Evolutionary conservation across 2,329 filamentous ascomycete species (phyloP), one percentile per base, ranked within the genome.

Genomic region (Zasmidium cellare): DNA sequence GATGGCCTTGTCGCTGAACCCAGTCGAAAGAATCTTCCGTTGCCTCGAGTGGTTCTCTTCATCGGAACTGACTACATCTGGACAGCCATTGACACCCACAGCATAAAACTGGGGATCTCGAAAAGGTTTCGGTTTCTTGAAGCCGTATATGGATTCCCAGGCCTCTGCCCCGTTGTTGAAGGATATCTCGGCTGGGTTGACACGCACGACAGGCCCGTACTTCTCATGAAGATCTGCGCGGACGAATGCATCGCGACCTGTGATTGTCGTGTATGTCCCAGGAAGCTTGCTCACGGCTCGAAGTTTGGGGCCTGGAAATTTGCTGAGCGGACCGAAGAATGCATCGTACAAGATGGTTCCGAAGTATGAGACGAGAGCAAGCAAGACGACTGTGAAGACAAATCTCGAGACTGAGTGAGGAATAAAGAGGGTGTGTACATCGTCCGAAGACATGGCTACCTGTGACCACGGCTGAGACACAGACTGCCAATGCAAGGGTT

Each of bases 161-260:
- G 70, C 69, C 6, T 69, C 53, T 6, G 69, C 58, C 23, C 72
- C 66, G 35, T 69, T 28, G 25, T 28, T 74, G 61, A 78, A 81
- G 2, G 77, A 76, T 1, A 82, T 71, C 62, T 80, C 77, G 55
- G 78, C 71, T 2, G 79, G 79, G 7, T 72, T 74, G 46, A 80
- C 68, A 14, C 80, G 76, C 6, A 82, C 77, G 25, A 80, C 69
- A 1, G 71, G 69, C 6, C 78, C 78, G 62, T 76, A 76, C 25
- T 63, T 54, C 2, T 65, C 57, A 61, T 77, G 75, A 5, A 76
- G 62, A 6, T 45, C 16, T 20, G 41, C 7, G 19, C 19, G 19
- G 41, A 45, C 19, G 7, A 18, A 18, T 7, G 16, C 41, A 18
- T 45, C 41, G 5, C 16, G 16, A 14, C 41, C 41, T n/a, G 16